phyloP scores from a whole-genome alignment of 225 moss, liverwort and hornwort species.

The Pseudoscleropodium purum region DNA sequence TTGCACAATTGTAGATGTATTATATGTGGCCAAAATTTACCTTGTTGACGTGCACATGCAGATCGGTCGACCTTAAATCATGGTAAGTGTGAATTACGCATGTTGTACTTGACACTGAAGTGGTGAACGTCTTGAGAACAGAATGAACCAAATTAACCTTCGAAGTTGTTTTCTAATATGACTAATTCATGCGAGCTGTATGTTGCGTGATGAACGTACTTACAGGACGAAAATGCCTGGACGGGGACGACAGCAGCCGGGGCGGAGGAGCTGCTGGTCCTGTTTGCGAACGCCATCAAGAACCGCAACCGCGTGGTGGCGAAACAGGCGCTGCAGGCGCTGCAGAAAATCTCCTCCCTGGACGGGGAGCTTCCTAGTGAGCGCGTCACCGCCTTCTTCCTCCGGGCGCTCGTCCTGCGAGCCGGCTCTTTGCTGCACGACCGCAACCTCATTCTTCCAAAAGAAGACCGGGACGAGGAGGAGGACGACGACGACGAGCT shows the following conservation, averaged over 20 bases:
- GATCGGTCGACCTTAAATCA: neutral
- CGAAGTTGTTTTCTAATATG: neutral
- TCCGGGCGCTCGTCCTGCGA: constrained; percentile 32
- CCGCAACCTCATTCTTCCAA: neutral
- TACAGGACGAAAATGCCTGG: constrained; percentile 13
- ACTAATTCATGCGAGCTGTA: neutral
- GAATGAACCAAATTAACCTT: neutral
- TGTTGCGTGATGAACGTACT: neutral
- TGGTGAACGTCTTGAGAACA: neutral
- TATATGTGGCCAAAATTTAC: neutral
- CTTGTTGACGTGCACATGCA: neutral
- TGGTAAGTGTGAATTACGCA: neutral
- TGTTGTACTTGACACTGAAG: neutral
- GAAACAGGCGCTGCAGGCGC: constrained; percentile 40
- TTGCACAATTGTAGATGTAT: neutral
- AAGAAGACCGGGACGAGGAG: neutral
- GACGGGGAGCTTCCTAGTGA: constrained; percentile 63
- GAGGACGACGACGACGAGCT: neutral
- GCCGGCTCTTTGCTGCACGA: constrained; percentile 27
- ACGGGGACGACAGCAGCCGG: constrained; percentile 1
- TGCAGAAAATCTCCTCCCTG: constrained; percentile 35
- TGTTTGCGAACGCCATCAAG: constrained; percentile 49
- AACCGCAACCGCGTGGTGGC: constrained; percentile 33
- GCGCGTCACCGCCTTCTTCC: constrained; percentile 60
- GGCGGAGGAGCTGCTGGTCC: constrained; percentile 51